A percentile compares a stretch with the other conserved stretches of the same genome.
phyloP scores from a whole-genome alignment of 2,329 filamentous ascomycete genomes.

The Drechslera avenae region DNA sequence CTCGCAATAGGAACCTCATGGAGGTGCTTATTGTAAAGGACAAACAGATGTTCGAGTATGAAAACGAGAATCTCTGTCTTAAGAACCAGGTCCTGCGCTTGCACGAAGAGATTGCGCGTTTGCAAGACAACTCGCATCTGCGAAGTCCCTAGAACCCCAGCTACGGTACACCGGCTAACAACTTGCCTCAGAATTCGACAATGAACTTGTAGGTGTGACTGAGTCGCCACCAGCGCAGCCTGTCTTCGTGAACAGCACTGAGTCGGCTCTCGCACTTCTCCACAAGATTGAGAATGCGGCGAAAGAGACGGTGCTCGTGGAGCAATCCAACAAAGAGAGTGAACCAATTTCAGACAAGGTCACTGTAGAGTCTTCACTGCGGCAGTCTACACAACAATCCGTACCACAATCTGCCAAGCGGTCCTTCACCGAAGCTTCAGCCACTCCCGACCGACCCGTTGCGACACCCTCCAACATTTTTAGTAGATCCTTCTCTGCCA shows the following conservation, averaged over 20 bases:
- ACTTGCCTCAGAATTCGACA: slow-evolving; percentile 23
- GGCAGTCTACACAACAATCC: slow-evolving; percentile 7
- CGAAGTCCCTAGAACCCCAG: not conserved
- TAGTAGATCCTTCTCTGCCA: slow-evolving; percentile 27
- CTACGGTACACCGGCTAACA: slow-evolving; percentile 20
- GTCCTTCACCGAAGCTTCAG: slow-evolving; percentile 3
- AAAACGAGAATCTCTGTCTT: slow-evolving; percentile 6
- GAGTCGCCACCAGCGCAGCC: slow-evolving; percentile 13
- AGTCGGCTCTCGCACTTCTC: slow-evolving; percentile 29
- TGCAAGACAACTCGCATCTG: slow-evolving; percentile 1
- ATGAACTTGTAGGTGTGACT: slow-evolving; percentile 13
- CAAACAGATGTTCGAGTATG: slow-evolving; percentile 4
- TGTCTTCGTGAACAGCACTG: slow-evolving; percentile 21
- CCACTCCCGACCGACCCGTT: slow-evolving; percentile 15
- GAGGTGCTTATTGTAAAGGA: slow-evolving; percentile 3
- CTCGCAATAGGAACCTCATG: slow-evolving; percentile 10
- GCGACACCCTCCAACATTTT: slow-evolving; percentile 22
- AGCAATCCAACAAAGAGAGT: slow-evolving; percentile 2
- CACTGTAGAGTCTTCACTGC: slow-evolving; percentile 6
- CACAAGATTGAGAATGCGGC: slow-evolving; percentile 27
- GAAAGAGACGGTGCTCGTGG: slow-evolving; percentile 9
- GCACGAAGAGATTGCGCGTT: not conserved
- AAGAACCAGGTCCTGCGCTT: not conserved
- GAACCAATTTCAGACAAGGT: slow-evolving; percentile 5
- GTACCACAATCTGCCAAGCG: slow-evolving; percentile 6